Evolutionary conservation across 441 rosid species (phyloP), one percentile per base, ranked within the genome.

Genomic region (Mallotus repandus): DNA sequence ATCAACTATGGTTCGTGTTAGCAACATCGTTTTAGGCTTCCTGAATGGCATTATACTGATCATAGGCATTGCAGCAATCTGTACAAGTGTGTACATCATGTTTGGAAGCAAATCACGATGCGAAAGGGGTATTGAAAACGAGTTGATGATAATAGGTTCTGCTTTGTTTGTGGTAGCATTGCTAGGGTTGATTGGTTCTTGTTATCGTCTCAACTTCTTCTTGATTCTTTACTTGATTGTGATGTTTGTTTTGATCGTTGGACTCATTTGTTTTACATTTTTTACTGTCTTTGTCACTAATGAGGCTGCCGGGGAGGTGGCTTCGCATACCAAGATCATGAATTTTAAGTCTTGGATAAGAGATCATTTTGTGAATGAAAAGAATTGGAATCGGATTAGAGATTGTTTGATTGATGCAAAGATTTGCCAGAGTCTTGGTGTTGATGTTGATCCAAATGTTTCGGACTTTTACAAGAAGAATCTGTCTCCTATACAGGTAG

Each of bases 121-220:
- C 77, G 88, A 84, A 70, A 82, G 70, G 25, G 68, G 58, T 69
- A 41, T 87, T 15, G 69, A 84, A 43, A 77, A 63, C 50, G 88
- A 86, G 6, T 81, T 91, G 9, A 68, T 87, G 46, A 63, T 81
- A 3, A 60, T 80, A 7, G 93, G 90, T 14, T 16, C 52, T 1
- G 69, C 79, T 25, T 12, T 89, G 22, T 45, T 84, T 72, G 78
- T 79, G 48, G 76, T 89, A 25, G 85, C 93, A 6, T 46, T 84
- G 50, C 57, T 87, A 62, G 93, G 93, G n/a, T 57, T 87, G 8
- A 45, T 84, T 15, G 93, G 90, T 9, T 71, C 84, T 7, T 84
- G 75, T n/a, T 82, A 77, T 46, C 68, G 76, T 54, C 50, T 71
- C 66, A 82, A 81, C 61, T 21, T 76, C 32, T 43, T 89, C 64